Evolutionary conservation across 2,329 filamentous ascomycete genomes (phyloP), one percentile per base, ranked within the genome.

Genomic region (Cladosporium sp.): DNA sequence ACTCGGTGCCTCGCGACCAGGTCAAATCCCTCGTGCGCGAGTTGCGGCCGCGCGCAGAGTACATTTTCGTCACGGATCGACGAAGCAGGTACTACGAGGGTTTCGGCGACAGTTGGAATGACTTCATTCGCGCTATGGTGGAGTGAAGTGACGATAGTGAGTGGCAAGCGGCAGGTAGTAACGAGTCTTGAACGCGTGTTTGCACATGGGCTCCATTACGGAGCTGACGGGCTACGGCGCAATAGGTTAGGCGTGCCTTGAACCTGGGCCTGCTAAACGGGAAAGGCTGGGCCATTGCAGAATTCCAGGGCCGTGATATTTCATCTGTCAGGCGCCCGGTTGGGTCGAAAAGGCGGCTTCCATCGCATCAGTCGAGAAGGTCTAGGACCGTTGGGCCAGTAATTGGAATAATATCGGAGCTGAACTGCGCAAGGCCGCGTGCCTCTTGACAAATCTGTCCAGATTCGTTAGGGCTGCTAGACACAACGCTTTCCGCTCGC

Each of bases 61-160:
- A 70, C 46, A 51, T 70, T 30, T 70, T 70, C 65, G 62, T 67
- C 51, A 70, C 68, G 1, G 67, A 69, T 48, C 65, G 61, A 21
- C 36, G 30, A 46, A 63, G 59, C 48, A 58, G 66, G 18, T 69
- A 53, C 53, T 70, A 70, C 43, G 68, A 69, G 34, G 56, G 66
- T 43, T 70, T 70, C 43, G 66, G 65, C 23, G 64, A 64, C 30
- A 67, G 67, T 34, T 68, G 66, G 64, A 59, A 63, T 49, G 67
- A 65, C 53, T 70, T 67, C 65, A 66, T 70, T 54, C 48, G 60
- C 25, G 67, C 68, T 21, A 69, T 70, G 68, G 62, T 57, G n/a
- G 63, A 65, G 56, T 63, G 48, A 63, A n/a, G n/a, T n/a, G n/a
- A n/a, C n/a, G n/a, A n/a, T n/a, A n/a, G n/a, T n/a, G n/a, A n/a